Evolutionary conservation across 2,329 filamentous ascomycete species (phyloP).

Genomic region (Paecilomyces fulvus): DNA sequence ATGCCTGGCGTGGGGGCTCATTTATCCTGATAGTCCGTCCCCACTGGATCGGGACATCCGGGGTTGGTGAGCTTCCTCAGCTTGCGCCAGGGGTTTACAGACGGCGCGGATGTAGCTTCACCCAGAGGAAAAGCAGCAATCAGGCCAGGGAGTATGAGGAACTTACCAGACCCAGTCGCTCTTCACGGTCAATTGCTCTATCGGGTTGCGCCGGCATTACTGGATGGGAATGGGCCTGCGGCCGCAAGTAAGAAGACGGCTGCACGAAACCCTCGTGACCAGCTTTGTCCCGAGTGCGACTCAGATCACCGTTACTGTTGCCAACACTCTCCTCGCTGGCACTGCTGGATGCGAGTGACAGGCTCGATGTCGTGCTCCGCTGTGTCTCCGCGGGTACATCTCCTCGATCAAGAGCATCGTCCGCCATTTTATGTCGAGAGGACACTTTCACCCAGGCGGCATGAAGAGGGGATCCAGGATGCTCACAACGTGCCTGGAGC

Average conservation of each 20-base stretch:
- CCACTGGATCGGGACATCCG: neutral
- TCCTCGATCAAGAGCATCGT: slow-evolving; percentile 12
- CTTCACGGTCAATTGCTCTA: slow-evolving; percentile 41
- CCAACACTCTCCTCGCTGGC: neutral
- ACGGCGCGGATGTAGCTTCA: neutral
- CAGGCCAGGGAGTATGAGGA: slow-evolving; percentile 4
- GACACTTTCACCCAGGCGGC: slow-evolving; percentile 8
- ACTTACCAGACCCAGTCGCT: slow-evolving; percentile 42
- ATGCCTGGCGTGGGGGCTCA: neutral
- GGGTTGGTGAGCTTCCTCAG: neutral
- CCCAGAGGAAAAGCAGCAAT: neutral
- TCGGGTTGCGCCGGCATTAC: slow-evolving; percentile 33
- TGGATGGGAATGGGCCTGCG: slow-evolving; percentile 29
- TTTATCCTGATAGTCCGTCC: neutral
- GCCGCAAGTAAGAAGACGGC: slow-evolving; percentile 41
- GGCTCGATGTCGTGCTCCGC: neutral
- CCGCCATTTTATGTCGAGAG: slow-evolving; percentile 15
- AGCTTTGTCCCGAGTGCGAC: slow-evolving; percentile 5
- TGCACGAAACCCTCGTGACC: slow-evolving; percentile 43
- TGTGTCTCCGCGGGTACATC: slow-evolving; percentile 18
- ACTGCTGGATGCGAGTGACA: slow-evolving; percentile 8
- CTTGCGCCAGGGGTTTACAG: neutral
- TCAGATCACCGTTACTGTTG: slow-evolving; percentile 4
- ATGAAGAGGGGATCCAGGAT: slow-evolving; percentile 5
- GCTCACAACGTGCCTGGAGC: neutral